phyloP scores from a whole-genome alignment of 2,329 filamentous ascomycete species.

The Phoma sp. region DNA sequence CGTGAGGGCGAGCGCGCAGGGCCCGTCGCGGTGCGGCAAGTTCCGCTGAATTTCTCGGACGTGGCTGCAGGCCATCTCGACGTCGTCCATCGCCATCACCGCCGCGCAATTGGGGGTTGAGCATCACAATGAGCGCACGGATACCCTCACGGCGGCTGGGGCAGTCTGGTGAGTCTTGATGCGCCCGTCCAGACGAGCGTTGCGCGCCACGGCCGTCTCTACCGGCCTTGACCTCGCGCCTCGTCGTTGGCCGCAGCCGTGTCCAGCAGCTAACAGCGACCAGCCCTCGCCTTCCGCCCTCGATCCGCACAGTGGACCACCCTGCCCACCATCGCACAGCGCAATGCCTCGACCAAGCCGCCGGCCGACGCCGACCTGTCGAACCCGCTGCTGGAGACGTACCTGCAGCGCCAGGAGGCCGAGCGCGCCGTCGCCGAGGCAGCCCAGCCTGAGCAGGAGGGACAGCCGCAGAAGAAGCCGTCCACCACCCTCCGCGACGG shows the following conservation, averaged over 20 bases:
- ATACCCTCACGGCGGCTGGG: slow-evolving; percentile 69
- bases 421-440: slow-evolving; percentile 4
- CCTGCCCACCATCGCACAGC: slow-evolving; percentile 26
- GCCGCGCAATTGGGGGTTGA: slow-evolving; percentile 33
- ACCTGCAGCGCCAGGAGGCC: slow-evolving; percentile 40
- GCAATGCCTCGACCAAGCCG: slow-evolving; percentile 22
- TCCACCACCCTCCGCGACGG: slow-evolving; percentile 22
- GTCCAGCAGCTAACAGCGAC: slow-evolving; percentile 12
- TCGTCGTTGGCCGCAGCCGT: too few relatives aligned
- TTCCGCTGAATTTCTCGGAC: slow-evolving; percentile 28
- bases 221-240: too few relatives aligned
- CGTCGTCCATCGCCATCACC: slow-evolving; percentile 23
- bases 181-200: too few relatives aligned
- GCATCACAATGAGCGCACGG: slow-evolving; percentile 68
- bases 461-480: not conserved
- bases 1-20: not conserved
- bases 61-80: slow-evolving; percentile 23
- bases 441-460: not conserved
- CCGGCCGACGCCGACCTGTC: slow-evolving; percentile 29
- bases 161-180: slow-evolving; percentile 64
- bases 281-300: slow-evolving; percentile 36
- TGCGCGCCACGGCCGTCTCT: too few relatives aligned
- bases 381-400: slow-evolving; percentile 71
- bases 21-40: slow-evolving; percentile 19
- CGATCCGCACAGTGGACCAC: slow-evolving; percentile 26